A percentile compares a stretch with the other conserved stretches of the same genome.
phyloP scores from a whole-genome alignment of 2,329 filamentous ascomycete species.

The Mycosphaerelloides madeirae region DNA sequence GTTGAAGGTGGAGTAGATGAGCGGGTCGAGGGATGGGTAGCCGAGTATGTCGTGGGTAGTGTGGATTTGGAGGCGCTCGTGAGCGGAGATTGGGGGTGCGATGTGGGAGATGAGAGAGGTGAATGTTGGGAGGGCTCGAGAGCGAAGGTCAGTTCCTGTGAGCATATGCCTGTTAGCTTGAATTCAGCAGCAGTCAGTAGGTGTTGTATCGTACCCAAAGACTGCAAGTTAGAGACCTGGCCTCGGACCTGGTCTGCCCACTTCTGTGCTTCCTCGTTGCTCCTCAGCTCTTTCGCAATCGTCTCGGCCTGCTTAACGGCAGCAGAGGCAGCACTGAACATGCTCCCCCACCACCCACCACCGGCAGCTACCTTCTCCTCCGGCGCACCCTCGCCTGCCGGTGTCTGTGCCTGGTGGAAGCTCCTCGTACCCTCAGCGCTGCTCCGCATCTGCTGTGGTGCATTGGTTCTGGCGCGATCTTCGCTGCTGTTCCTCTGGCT shows the following conservation, averaged over 20 bases:
- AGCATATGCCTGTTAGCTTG: conserved; percentile 14
- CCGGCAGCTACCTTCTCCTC: conserved; percentile 32
- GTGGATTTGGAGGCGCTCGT: conserved; percentile 95
- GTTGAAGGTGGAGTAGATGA: conserved; percentile 87
- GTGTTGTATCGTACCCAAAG: conserved; percentile 54
- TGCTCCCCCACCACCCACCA: conserved; percentile 81
- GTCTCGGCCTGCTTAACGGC: conserved; percentile 89
- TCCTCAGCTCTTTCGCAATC: conserved; percentile 88
- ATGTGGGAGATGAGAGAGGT: conserved; percentile 92
- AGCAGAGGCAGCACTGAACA: conserved; percentile 76
- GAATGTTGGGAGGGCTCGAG: conserved; percentile 87
- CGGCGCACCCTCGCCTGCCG: conserved; percentile 51
- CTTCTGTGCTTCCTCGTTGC: conserved; percentile 92
- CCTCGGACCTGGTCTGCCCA: conserved; percentile 93
- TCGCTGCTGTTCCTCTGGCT: conserved; percentile 55
- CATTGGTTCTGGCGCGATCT: conserved; percentile 48
- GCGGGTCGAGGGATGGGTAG: conserved; percentile 88
- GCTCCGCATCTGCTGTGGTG: conserved; percentile 51
- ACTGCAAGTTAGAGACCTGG: conserved; percentile 65
- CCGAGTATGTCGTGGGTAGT: conserved; percentile 93
- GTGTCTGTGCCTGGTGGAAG: conserved; percentile 66
- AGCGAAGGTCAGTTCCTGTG: conserved; percentile 77
- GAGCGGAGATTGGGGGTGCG: conserved; percentile 90
- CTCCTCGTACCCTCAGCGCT: conserved; percentile 73
- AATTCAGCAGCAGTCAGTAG: neutral